phyloP scores from a whole-genome alignment of 2,329 filamentous ascomycete species.

The Ophiostoma tasmaniense region DNA sequence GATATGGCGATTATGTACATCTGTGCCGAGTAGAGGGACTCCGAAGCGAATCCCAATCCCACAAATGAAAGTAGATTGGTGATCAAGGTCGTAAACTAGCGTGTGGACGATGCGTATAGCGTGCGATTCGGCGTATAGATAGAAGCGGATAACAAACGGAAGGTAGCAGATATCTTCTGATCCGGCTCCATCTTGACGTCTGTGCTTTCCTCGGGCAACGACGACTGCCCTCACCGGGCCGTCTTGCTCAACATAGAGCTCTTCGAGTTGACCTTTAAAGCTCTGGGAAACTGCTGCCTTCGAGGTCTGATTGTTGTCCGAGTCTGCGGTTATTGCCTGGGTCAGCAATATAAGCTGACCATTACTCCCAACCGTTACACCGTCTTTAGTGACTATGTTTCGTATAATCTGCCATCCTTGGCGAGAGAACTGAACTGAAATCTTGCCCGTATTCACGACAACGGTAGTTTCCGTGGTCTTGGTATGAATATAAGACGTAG shows the following conservation, averaged over 20 bases:
- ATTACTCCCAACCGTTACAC: neutral
- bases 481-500: neutral
- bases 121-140: neutral
- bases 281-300: neutral
- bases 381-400: neutral
- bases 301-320: neutral
- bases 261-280: neutral
- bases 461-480: neutral
- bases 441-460: neutral
- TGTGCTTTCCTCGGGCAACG: neutral
- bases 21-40: neutral
- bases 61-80: neutral
- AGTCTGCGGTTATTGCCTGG: neutral
- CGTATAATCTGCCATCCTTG: neutral
- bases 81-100: neutral
- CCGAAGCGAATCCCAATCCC: neutral
- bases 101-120: conserved; percentile 1
- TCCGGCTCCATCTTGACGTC: neutral
- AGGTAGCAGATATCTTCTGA: neutral
- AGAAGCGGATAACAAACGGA: neutral
- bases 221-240: neutral
- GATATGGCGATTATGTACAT: neutral
- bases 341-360: neutral
- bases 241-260: neutral
- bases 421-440: neutral